Conservation (phyloP, 1,139 yeast species). For the Citeromyces siamensis region DNA sequence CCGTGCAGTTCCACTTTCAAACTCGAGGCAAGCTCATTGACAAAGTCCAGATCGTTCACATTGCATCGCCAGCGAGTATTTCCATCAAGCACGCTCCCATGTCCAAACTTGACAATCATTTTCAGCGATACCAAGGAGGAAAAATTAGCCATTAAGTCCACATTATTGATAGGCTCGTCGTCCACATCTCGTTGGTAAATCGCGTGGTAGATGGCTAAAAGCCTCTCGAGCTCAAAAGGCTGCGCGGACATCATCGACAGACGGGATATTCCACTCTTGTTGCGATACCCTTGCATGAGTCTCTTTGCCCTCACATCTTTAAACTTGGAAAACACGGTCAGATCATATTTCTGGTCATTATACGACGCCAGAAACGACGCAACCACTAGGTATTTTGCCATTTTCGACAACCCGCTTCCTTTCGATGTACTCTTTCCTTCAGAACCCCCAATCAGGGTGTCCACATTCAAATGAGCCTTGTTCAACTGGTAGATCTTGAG, state of each 20-base stretch:
- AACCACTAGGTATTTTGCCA: conserved; percentile 35
- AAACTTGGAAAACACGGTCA: conserved; percentile 14
- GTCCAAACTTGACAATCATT: conserved; percentile 22
- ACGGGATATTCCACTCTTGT: conserved; percentile 22
- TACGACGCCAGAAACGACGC: conserved; percentile 43
- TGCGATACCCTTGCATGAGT: conserved; percentile 9
- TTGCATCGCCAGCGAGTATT: conserved; percentile 42
- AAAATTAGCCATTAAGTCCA: conserved; percentile 35
- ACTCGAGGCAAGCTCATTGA: conserved; percentile 30
- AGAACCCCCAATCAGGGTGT: conserved; percentile 8
- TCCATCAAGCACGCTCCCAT: conserved; percentile 36
- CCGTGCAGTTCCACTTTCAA: conserved; percentile 30
- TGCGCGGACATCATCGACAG: conserved; percentile 32
- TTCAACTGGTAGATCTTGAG: neutral
- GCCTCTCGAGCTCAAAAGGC: conserved; percentile 37
- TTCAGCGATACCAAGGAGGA: conserved; percentile 39
- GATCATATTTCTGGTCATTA: conserved; percentile 6
- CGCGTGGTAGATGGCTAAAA: conserved; percentile 37
- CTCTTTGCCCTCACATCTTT: conserved; percentile 13
- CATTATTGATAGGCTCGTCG: conserved; percentile 25
- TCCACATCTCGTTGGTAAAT: conserved; percentile 22
- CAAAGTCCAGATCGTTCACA: conserved; percentile 28
- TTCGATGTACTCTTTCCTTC: conserved; percentile 2
- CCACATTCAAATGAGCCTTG: neutral
- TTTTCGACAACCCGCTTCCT: conserved; percentile 27